Conservation (phyloP, 306 rosid species). For the Morella rubra region DNA sequence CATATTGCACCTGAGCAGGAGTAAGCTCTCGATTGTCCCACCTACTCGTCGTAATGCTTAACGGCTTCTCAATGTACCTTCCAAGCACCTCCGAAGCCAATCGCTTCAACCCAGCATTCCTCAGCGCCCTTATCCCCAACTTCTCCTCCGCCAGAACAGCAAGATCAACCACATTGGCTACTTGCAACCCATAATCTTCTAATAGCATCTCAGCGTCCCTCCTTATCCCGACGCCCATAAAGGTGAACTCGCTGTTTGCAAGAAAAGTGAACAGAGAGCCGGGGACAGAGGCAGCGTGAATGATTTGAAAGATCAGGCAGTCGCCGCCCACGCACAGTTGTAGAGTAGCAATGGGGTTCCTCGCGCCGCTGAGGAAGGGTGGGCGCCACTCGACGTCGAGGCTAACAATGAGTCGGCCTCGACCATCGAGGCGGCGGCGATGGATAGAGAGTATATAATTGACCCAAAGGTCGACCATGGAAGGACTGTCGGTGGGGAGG, state of each 20-base stretch:
- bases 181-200: constrained; percentile 10
- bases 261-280: constrained; percentile 24
- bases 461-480: constrained; percentile 39
- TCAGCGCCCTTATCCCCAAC: not conserved
- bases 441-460: not conserved
- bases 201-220: constrained; percentile 36
- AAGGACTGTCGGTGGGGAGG: constrained; percentile 26
- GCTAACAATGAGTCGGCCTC: too few species aligned
- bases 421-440: not conserved
- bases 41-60: not conserved
- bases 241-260: constrained; percentile 6
- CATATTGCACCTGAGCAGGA: constrained; percentile 34
- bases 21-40: constrained; percentile 7
- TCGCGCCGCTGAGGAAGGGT: too few species aligned
- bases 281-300: constrained; percentile 29
- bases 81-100: constrained; percentile 27
- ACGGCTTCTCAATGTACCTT: constrained; percentile 27
- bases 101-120: constrained; percentile 11
- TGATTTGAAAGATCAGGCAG: constrained; percentile 45
- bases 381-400: too few species aligned
- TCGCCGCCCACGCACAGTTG: constrained; percentile 32
- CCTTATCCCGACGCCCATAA: constrained; percentile 36
- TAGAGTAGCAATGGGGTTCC: constrained; percentile 9
- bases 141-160: constrained; percentile 18
- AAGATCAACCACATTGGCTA: constrained; percentile 27